Conservation (phyloP, 2,329 filamentous ascomycete genomes). For the Neofusicoccum cordaticola region DNA sequence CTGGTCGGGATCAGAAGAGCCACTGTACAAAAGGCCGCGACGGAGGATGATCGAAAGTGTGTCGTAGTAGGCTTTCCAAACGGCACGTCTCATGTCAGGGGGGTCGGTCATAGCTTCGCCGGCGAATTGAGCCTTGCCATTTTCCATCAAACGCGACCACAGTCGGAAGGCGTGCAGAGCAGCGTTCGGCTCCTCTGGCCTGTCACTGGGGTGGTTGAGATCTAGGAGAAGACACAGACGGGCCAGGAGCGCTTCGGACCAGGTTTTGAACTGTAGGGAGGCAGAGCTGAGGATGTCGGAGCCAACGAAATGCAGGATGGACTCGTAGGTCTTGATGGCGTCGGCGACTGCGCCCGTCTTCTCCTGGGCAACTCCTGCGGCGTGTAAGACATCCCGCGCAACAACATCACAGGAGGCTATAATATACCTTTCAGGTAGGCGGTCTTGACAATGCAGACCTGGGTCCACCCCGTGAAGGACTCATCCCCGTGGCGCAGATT, state of each 20-base stretch:
- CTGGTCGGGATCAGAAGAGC: constrained; percentile 32
- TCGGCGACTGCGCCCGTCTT: constrained; percentile 46
- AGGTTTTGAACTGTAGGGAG: constrained; percentile 63
- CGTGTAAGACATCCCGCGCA: not conserved
- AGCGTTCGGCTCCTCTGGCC: constrained; percentile 28
- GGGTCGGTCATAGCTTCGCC: constrained; percentile 22
- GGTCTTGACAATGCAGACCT: constrained; percentile 75
- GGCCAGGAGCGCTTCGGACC: constrained; percentile 75
- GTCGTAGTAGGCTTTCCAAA: constrained; percentile 85
- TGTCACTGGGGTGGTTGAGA: constrained; percentile 47
- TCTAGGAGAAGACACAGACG: constrained; percentile 71
- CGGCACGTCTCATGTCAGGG: constrained; percentile 50
- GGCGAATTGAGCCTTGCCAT: constrained; percentile 21
- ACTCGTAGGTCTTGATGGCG: constrained; percentile 65
- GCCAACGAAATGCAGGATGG: constrained; percentile 63
- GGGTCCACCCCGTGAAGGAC: constrained; percentile 68
- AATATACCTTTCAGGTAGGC: constrained; percentile 71
- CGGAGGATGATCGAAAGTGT: constrained; percentile 75
- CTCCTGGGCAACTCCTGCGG: constrained; percentile 47
- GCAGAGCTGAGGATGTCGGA: constrained; percentile 51
- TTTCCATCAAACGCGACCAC: constrained; percentile 67
- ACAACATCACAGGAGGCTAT: not conserved
- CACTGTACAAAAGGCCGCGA: constrained; percentile 59
- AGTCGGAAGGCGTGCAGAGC: constrained; percentile 52
- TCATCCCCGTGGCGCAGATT: constrained; percentile 29